phyloP scores from a whole-genome alignment of 1,139 yeast genomes.

The Blastobotrys serpentis region DNA sequence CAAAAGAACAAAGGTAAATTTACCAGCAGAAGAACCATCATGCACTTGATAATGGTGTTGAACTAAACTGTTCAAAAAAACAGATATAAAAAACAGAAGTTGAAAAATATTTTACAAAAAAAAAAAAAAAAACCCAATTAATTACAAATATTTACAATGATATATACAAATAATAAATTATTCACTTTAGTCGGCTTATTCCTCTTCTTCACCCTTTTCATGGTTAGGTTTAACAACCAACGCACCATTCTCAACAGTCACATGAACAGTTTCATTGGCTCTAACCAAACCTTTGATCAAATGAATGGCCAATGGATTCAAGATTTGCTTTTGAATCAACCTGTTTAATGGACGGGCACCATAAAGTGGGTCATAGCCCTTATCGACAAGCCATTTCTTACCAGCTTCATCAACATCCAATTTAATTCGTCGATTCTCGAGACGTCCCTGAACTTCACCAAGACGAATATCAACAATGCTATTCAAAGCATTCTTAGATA shows the following conservation, averaged over 20 bases:
- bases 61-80: background rate
- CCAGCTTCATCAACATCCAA: conserved; percentile 57
- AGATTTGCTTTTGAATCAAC: conserved; percentile 70
- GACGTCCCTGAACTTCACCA: conserved; percentile 72
- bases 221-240: conserved; percentile 52
- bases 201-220: conserved; percentile 28
- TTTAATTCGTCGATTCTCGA: conserved; percentile 74
- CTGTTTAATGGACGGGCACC: conserved; percentile 97
- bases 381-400: conserved; percentile 70
- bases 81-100: background rate
- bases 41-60: no score
- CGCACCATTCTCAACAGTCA: conserved; percentile 42
- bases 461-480: conserved; percentile 83
- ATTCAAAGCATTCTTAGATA: conserved; percentile 69
- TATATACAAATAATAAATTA: background rate
- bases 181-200: conserved; percentile 15
- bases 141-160: background rate
- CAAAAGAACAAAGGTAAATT: no score
- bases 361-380: conserved; percentile 86
- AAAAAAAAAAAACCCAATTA: no score
- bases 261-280: conserved; percentile 63
- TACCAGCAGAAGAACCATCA: no score
- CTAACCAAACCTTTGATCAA: conserved; percentile 76
- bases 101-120: background rate
- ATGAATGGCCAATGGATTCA: conserved; percentile 82